These are phyloP conservation scores for Picea glauca DNA, from an alignment of 75 land plant genomes.

Conservation along the genomic window DNA sequence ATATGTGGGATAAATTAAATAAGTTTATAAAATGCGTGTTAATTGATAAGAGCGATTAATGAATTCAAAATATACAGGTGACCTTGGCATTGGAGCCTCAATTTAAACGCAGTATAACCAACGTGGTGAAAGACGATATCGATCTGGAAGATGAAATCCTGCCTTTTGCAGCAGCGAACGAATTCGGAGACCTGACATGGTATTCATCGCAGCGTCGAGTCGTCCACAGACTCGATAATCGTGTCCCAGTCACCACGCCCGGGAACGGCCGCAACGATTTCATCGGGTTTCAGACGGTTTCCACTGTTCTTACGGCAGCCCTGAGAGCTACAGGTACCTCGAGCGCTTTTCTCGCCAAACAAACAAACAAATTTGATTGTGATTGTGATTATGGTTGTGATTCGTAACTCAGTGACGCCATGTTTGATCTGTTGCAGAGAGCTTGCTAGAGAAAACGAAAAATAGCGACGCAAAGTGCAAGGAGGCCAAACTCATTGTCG, in stretches of 20 bases:
- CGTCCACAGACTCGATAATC: conserved; percentile 50
- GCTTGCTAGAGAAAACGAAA: conserved; percentile 23
- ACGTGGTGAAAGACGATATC: conserved; percentile 21
- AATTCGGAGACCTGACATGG: conserved; percentile 79
- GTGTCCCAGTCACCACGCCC: conserved; percentile 31
- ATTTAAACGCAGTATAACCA: conserved; percentile 54
- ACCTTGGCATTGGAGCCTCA: conserved; percentile 48
- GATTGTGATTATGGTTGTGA: too few relatives aligned
- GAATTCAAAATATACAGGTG: conserved; percentile 15
- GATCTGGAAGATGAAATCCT: conserved; percentile 34
- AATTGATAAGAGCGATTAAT: too few relatives aligned
- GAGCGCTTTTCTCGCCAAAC: too few relatives aligned
- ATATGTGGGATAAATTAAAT: too few relatives aligned
- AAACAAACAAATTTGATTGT: too few relatives aligned
- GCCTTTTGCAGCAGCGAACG: conserved; percentile 42
- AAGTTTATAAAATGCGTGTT: too few relatives aligned
- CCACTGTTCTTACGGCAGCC: conserved; percentile 6
- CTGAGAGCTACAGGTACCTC: conserved; percentile 32
- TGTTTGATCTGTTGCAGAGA: conserved; percentile 29
- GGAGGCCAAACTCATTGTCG: conserved; percentile 13
- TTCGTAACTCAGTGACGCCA: too few relatives aligned
- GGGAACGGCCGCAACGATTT: conserved; percentile 58
- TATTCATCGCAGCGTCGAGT: conserved; percentile 53
- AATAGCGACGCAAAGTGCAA: conserved; percentile 50
- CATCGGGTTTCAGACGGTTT: conserved; percentile 45